Percentiles rank a stretch among this genome's conserved stretches.
These are phyloP conservation scores for Teratosphaeria zuluensis DNA, from an alignment of 2,329 filamentous ascomycete genomes.

Conservation along the genomic window DNA sequence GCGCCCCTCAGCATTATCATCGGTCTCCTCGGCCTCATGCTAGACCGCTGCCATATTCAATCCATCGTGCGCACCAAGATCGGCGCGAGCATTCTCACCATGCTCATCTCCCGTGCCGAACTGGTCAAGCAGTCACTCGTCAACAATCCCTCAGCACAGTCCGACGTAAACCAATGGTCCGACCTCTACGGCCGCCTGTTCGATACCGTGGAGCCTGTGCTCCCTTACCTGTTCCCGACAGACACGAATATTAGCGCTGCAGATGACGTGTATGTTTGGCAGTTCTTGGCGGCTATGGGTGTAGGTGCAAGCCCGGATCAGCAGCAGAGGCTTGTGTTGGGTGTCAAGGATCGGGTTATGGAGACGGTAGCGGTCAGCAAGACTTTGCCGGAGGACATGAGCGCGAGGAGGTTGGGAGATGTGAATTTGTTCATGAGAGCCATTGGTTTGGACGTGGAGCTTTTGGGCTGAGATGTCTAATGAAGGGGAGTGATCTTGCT, in stretches of 20 bases:
- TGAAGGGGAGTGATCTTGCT: background rate
- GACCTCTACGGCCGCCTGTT: slow-evolving; percentile 79
- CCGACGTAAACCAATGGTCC: slow-evolving; percentile 74
- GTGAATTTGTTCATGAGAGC: slow-evolving; percentile 98
- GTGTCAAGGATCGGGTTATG: slow-evolving; percentile 96
- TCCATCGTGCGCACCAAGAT: slow-evolving; percentile 78
- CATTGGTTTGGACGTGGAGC: slow-evolving; percentile 93
- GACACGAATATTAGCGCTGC: slow-evolving; percentile 59
- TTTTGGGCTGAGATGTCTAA: slow-evolving; percentile 43
- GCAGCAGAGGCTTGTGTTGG: slow-evolving; percentile 86
- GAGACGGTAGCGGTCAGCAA: slow-evolving; percentile 85
- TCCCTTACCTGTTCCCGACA: slow-evolving; percentile 81
- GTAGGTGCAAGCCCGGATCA: slow-evolving; percentile 89
- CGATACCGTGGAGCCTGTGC: slow-evolving; percentile 70
- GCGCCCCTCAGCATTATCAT: slow-evolving; percentile 85
- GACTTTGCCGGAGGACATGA: slow-evolving; percentile 79
- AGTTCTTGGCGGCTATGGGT: slow-evolving; percentile 89
- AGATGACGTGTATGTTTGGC: slow-evolving; percentile 96
- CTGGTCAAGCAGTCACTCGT: slow-evolving; percentile 67
- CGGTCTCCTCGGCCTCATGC: slow-evolving; percentile 75
- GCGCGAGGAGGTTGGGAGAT: slow-evolving; percentile 71
- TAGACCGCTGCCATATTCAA: slow-evolving; percentile 72
- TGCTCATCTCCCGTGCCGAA: slow-evolving; percentile 88
- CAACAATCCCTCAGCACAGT: slow-evolving; percentile 33
- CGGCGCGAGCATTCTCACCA: slow-evolving; percentile 80